A percentile compares a stretch with the other conserved stretches of the same genome.
Evolutionary conservation across 202 grass and related monocot species (phyloP).

Genomic region (Cymbopogon flexuosus): DNA sequence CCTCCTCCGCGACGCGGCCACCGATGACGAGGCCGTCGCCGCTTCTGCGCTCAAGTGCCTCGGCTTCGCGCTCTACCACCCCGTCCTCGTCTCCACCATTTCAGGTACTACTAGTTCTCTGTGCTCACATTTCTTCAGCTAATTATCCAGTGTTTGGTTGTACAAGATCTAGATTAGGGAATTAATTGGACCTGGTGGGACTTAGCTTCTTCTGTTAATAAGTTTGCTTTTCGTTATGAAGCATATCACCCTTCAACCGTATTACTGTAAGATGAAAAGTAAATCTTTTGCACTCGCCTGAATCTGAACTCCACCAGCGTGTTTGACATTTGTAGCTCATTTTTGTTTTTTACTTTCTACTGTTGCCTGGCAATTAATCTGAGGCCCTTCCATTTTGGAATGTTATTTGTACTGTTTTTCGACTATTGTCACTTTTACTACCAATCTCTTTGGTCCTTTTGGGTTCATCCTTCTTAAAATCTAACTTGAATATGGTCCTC

Average conservation of each 20-base stretch:
- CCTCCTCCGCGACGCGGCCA: conserved; percentile 47
- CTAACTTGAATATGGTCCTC: neutral
- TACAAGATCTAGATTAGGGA: neutral
- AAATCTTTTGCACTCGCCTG: neutral
- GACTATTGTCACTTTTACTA: neutral
- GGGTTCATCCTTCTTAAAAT: neutral
- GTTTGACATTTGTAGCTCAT: neutral
- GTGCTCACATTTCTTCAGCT: conserved; percentile 17
- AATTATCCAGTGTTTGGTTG: neutral
- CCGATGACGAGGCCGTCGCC: conserved; percentile 51
- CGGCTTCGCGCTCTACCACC: conserved; percentile 80
- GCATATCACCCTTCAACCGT: neutral
- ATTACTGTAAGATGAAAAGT: neutral
- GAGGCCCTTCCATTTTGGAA: neutral
- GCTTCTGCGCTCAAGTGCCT: conserved; percentile 67
- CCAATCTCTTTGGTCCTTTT: neutral
- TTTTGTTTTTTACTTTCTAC: neutral
- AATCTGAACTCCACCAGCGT: neutral
- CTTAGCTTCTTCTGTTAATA: neutral
- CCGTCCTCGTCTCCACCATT: conserved; percentile 46
- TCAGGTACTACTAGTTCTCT: conserved; percentile 41
- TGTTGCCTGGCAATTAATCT: neutral
- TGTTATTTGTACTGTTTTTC: neutral
- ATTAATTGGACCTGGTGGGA: neutral
- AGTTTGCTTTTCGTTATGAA: neutral